Conservation (phyloP, 1,284 basidiomycete genomes). For the Sphagnurus paluster region DNA sequence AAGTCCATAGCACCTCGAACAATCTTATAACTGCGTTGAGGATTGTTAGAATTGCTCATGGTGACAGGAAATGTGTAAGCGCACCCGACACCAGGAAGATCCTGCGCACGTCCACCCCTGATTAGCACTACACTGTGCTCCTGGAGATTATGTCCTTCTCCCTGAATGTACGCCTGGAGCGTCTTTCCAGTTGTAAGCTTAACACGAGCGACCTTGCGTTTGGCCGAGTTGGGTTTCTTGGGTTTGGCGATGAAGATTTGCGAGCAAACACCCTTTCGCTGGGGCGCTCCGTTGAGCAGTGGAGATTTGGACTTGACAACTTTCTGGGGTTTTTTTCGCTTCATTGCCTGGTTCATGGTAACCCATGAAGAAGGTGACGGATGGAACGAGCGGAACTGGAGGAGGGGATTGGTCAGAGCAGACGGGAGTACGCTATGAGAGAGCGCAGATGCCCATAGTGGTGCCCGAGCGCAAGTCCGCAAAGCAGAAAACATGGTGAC, state of each 20-base stretch:
- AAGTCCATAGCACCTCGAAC: slow-evolving; percentile 94
- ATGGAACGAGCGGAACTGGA: slow-evolving; percentile 61
- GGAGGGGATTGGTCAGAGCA: slow-evolving; percentile 17
- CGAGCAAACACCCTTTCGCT: slow-evolving; percentile 89
- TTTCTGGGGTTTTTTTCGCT: slow-evolving; percentile 56
- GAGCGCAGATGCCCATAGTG: slow-evolving; percentile 22
- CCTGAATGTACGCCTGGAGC: slow-evolving; percentile 93
- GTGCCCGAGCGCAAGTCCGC: slow-evolving; percentile 27
- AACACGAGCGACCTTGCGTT: slow-evolving; percentile 95
- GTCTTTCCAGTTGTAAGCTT: slow-evolving; percentile 91
- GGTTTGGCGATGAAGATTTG: slow-evolving; percentile 86
- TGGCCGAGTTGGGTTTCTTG: slow-evolving; percentile 99
- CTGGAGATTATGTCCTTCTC: slow-evolving; percentile 98
- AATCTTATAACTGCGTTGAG: slow-evolving; percentile 80
- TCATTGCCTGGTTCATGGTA: slow-evolving; percentile 85
- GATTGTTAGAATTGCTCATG: neutral
- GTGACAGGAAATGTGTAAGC: slow-evolving; percentile 32
- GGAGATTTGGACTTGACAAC: slow-evolving; percentile 66
- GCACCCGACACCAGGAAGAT: slow-evolving; percentile 94
- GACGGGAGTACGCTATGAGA: slow-evolving; percentile 11
- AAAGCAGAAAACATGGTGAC: slow-evolving; percentile 46
- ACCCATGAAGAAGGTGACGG: slow-evolving; percentile 54
- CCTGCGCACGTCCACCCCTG: slow-evolving; percentile 93
- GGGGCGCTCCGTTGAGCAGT: slow-evolving; percentile 75
- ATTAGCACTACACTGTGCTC: slow-evolving; percentile 96